phyloP scores from a whole-genome alignment of 768 basidiomycete genomes.

The Auricularia cornea region DNA sequence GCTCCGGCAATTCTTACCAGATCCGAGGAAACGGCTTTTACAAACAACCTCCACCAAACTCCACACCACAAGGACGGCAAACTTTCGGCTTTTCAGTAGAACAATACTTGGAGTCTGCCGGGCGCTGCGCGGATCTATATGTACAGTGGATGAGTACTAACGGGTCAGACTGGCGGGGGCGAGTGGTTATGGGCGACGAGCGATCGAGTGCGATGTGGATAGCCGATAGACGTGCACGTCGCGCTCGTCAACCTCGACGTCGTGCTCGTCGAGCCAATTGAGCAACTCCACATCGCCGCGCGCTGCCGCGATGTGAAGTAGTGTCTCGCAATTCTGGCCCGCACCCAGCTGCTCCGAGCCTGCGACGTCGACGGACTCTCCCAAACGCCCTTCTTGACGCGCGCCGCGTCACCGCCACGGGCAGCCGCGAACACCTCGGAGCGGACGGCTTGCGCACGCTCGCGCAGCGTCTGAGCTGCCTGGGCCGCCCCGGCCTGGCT shows the following conservation, averaged over 20 bases:
- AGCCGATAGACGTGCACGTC: conserved; percentile 46
- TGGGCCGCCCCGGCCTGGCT: conserved; percentile 39
- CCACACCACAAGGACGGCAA: too few relatives aligned
- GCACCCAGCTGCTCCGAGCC: conserved; percentile 49
- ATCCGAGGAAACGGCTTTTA: too few relatives aligned
- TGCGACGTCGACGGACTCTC: conserved; percentile 61
- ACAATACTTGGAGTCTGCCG: too few relatives aligned
- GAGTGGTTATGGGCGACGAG: conserved; percentile 29
- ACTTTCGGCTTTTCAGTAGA: too few relatives aligned
- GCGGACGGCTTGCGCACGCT: conserved; percentile 38
- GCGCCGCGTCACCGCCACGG: conserved; percentile 41
- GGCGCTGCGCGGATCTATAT: too few relatives aligned
- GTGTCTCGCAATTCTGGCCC: conserved; percentile 35
- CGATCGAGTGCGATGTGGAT: conserved; percentile 56
- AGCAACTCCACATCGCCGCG: conserved; percentile 50
- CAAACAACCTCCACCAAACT: too few relatives aligned
- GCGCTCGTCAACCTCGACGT: conserved; percentile 65
- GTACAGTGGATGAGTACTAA: too few relatives aligned
- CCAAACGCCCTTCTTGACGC: conserved; percentile 59
- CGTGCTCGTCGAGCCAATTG: conserved; percentile 63
- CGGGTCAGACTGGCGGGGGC: too few relatives aligned
- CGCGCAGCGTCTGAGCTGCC: conserved; percentile 34
- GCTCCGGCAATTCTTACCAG: too few relatives aligned
- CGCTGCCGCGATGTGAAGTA: conserved; percentile 57
- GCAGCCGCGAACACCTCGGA: conserved; percentile 61